Conservation (phyloP, 2,329 filamentous ascomycete genomes). For the Fusarium euwallaceae region DNA sequence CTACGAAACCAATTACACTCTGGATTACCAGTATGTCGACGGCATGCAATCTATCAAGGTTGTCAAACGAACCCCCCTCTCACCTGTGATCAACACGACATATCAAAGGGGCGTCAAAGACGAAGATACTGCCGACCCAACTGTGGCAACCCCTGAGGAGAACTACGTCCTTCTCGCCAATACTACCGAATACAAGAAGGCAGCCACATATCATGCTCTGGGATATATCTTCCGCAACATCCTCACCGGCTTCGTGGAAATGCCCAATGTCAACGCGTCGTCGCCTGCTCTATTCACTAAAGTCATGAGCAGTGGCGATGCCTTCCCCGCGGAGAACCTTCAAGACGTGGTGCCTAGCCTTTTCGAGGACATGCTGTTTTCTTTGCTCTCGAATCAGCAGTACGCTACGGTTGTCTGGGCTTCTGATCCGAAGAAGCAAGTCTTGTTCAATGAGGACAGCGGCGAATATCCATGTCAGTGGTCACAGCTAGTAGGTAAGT, state of each 20-base stretch:
- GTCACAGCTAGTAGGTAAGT: neutral
- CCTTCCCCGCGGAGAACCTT: neutral
- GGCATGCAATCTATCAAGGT: neutral
- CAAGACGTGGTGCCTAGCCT: neutral
- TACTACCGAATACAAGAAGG: rapidly evolving
- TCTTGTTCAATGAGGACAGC: neutral
- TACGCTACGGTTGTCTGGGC: neutral
- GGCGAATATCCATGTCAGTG: neutral
- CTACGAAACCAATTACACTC: constrained; percentile 2
- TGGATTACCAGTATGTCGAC: neutral
- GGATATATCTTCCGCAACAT: rapidly evolving
- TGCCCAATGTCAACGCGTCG: neutral
- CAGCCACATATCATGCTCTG: constrained; percentile 5
- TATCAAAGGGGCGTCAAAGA: neutral
- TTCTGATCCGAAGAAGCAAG: neutral
- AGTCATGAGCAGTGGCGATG: neutral
- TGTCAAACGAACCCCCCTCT: rapidly evolving
- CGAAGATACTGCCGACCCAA: neutral
- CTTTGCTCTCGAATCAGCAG: neutral
- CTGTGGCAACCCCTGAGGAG: neutral
- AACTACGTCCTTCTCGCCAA: neutral
- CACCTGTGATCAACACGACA: constrained; percentile 7
- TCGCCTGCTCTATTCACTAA: neutral
- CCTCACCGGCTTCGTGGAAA: neutral
- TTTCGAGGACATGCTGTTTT: neutral